Base-by-base conservation (phyloP, 78 protist species). In the Speleostelium caveatum region DNA sequence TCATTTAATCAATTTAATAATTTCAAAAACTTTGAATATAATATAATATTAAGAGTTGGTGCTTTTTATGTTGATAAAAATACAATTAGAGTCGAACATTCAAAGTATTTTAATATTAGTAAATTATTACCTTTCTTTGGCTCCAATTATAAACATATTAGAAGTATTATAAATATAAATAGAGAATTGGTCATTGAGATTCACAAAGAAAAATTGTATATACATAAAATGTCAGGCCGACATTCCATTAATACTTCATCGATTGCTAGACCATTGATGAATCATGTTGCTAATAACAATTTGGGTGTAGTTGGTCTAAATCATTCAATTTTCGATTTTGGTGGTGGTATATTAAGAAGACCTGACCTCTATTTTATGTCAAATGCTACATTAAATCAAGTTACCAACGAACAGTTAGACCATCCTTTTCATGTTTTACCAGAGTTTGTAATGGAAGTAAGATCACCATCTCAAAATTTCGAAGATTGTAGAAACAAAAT, bases 51-150 rank as follows among this genome's bases (percentile, higher is more conserved):
- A 2, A 24, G 65, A 28, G 65, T 59, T 28, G 38, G 26, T 19
- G 65, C 16, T 19, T 4, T 59, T 59, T 59, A 59, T 59, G 65
- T 59, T 24, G 7, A 59, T 59, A 28, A 59, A 28, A 59, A 59
- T 59, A 59, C 65, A 0, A 59, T 59, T 59, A 59, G 28, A 59
- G 65, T 59, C 5, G 16, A 19, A 28, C 65, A 59, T 28, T 59
- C 65, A 59, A 59, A 59, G 12, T 59, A 59, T 59, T 59, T 59
- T 28, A 59, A 59, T n/a, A 59, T 59, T 59, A 7, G 65, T 28
- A 59, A 59, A 28, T 59, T 59, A n/a, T 24, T 59, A 28, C 65
- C 65, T 28, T 28, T 59, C 0, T 1, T 59, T 59, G 65, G 65
- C 1, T 59, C 5, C 26, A 28, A 59, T 59, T 28, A 26, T 28